These are phyloP conservation scores for Trichosporon coremiiforme DNA, from an alignment of 1,284 basidiomycete species.

Conservation along the genomic window DNA sequence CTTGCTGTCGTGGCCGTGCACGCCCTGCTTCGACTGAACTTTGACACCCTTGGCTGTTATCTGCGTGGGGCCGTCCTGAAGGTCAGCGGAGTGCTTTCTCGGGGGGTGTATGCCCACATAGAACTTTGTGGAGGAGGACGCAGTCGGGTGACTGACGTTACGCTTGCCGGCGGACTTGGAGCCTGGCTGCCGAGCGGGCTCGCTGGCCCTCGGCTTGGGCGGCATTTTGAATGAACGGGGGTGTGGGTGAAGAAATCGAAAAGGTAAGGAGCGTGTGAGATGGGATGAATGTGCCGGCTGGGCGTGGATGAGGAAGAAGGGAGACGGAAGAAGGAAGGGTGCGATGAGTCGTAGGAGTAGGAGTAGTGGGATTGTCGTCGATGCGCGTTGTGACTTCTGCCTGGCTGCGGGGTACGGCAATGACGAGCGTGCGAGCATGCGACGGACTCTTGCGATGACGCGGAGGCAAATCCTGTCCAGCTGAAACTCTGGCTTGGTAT, in stretches of 20 bases:
- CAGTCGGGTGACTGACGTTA: slow-evolving; percentile 22
- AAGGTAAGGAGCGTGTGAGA: background rate
- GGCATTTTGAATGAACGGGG: background rate
- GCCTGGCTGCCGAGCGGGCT: slow-evolving; percentile 12
- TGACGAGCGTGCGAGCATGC: background rate
- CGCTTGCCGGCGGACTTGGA: slow-evolving; percentile 22
- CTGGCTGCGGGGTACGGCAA: background rate
- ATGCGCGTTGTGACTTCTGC: too few relatives aligned
- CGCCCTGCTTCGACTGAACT: slow-evolving; percentile 5
- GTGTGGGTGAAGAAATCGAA: background rate
- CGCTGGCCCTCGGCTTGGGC: slow-evolving; percentile 22
- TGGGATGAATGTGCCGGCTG: background rate
- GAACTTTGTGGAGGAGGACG: slow-evolving; percentile 24
- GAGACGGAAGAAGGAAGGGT: background rate
- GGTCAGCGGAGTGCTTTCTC: background rate
- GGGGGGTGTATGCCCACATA: slow-evolving; percentile 22
- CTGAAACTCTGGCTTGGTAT: background rate
- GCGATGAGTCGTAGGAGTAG: background rate
- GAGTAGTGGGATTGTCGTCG: background rate
- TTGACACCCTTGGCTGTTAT: slow-evolving; percentile 2
- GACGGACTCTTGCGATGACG: background rate
- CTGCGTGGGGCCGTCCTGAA: slow-evolving; percentile 13
- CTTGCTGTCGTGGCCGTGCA: slow-evolving; percentile 5
- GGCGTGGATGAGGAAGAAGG: background rate
- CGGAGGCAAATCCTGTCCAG: background rate